Evolutionary conservation across 495 filamentous ascomycete genomes (phyloP).

Genomic region (Aspergillus mulundensis): DNA sequence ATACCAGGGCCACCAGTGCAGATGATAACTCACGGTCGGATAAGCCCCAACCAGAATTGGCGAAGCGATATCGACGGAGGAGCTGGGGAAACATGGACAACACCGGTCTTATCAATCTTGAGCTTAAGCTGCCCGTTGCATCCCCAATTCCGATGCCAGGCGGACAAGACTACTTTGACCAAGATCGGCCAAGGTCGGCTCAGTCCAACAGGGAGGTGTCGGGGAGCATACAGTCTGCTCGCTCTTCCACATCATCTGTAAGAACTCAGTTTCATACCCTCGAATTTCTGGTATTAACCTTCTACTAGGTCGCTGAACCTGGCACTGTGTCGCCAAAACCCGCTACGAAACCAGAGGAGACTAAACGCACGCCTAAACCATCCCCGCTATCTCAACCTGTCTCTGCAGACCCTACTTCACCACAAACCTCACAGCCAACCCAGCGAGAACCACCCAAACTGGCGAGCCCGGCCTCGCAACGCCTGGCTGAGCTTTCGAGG

Average conservation of each 20-base stretch:
- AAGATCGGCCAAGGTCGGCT: slow-evolving; percentile 43
- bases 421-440: slow-evolving; percentile 17
- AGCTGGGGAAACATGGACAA: slow-evolving; percentile 81
- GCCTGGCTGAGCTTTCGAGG: slow-evolving; percentile 75
- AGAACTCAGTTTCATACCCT: slow-evolving; percentile 12
- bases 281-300: neutral
- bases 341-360: slow-evolving; percentile 61
- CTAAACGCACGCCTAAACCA: slow-evolving; percentile 67
- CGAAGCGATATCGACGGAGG: slow-evolving; percentile 73
- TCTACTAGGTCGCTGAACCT: slow-evolving; percentile 15
- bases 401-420: slow-evolving; percentile 47
- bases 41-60: slow-evolving; percentile 51
- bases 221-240: slow-evolving; percentile 51
- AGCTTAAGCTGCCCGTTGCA: slow-evolving; percentile 34
- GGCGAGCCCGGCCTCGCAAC: slow-evolving; percentile 70
- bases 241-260: slow-evolving; percentile 57
- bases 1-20: slow-evolving; percentile 46
- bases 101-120: slow-evolving; percentile 35
- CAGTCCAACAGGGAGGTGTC: slow-evolving; percentile 58
- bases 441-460: slow-evolving; percentile 23
- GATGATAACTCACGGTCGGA: slow-evolving; percentile 49
- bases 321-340: slow-evolving; percentile 51
- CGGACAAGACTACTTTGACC: slow-evolving; percentile 36
- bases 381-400: slow-evolving; percentile 88
- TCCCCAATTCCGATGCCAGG: slow-evolving; percentile 22